Evolutionary conservation across 352 stramenopile species (phyloP).

Genomic region (Phytophthora cactorum): DNA sequence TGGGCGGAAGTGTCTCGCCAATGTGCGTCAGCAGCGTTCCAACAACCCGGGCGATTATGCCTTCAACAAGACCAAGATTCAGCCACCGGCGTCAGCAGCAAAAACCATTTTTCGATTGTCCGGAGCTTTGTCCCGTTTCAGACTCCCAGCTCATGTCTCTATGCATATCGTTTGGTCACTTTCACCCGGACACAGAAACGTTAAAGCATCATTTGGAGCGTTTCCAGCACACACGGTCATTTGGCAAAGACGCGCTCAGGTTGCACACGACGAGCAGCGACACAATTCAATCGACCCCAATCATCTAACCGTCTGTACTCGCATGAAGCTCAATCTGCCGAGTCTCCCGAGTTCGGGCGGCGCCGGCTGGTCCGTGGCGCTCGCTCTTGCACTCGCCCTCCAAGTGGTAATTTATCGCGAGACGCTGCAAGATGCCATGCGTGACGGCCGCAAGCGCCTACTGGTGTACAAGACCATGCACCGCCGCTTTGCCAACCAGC

Average conservation of each 20-base stretch:
- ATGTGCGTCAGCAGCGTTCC: conserved; percentile 18
- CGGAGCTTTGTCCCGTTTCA: conserved; percentile 5
- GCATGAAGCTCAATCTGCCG: conserved; percentile 46
- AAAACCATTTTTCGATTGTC: conserved; percentile 3
- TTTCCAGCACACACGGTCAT: conserved; percentile 14
- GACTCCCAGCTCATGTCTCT: neutral
- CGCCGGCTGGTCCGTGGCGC: conserved; percentile 35
- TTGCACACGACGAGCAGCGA: neutral
- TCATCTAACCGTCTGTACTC: neutral
- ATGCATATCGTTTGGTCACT: conserved; percentile 1
- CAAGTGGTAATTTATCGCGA: conserved; percentile 65
- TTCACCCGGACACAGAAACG: conserved; percentile 8
- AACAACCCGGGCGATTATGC: conserved; percentile 21
- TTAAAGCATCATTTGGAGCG: conserved; percentile 13
- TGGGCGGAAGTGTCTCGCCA: conserved; percentile 12
- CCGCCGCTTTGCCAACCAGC: conserved; percentile 76
- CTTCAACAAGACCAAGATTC: conserved; percentile 13
- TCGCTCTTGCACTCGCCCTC: conserved; percentile 40
- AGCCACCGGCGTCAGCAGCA: conserved; percentile 4
- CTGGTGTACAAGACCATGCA: conserved; percentile 79
- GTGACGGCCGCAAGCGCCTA: conserved; percentile 54
- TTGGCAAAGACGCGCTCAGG: conserved; percentile 30
- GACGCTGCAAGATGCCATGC: conserved; percentile 50
- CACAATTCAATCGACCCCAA: conserved; percentile 8
- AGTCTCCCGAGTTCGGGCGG: conserved; percentile 20